Conservation (phyloP, 2,329 filamentous ascomycete genomes). For the Fusarium marasasianum region DNA sequence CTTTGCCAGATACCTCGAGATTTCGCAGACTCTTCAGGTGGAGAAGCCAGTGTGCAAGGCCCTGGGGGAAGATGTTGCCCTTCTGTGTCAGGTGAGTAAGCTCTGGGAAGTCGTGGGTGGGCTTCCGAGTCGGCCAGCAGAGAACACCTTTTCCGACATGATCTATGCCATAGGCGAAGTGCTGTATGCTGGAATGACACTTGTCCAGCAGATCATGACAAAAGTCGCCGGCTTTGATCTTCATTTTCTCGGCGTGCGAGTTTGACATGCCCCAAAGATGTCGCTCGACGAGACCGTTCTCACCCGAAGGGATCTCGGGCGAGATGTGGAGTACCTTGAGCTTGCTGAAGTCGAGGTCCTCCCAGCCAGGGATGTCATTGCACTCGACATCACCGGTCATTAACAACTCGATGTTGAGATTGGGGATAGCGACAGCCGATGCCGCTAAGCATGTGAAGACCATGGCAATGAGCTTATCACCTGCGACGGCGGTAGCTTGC, state of each 20-base stretch:
- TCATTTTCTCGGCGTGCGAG: not conserved
- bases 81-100: not conserved
- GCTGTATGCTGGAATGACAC: not conserved
- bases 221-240: not conserved
- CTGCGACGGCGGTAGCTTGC: not conserved
- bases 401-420: not conserved
- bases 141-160: not conserved
- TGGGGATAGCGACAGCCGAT: not conserved
- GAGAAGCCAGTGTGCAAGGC: not conserved
- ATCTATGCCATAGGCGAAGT: not conserved
- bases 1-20: not conserved
- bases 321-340: not conserved
- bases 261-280: not conserved
- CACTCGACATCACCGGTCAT: not conserved
- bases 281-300: not conserved
- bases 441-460: not conserved
- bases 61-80: not conserved
- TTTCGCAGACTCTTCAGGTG: not conserved
- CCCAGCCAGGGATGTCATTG: not conserved
- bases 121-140: not conserved
- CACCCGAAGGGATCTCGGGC: not conserved
- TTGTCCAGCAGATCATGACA: not conserved
- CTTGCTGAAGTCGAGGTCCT: not conserved
- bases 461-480: not conserved
- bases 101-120: not conserved